Conservation (phyloP, 2,329 filamentous ascomycete species). For the Clonostachys rosea region DNA sequence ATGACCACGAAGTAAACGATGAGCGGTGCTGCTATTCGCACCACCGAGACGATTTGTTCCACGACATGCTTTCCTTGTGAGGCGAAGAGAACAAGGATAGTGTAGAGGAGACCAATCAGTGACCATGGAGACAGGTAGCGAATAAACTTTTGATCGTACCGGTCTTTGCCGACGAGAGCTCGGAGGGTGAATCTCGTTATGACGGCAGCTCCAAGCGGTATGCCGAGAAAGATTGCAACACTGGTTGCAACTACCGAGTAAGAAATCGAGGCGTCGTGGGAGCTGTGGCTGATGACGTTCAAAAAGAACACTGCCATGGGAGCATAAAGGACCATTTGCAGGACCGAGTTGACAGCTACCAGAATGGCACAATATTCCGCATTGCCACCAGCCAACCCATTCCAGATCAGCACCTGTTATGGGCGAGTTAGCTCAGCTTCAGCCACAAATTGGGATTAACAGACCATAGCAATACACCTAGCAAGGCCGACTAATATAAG, state of each 20-base stretch:
- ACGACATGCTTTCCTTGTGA: conserved; percentile 75
- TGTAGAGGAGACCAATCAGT: conserved; percentile 79
- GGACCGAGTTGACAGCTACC: conserved; percentile 68
- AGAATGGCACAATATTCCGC: conserved; percentile 78
- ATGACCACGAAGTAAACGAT: conserved; percentile 76
- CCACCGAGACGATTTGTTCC: conserved; percentile 76
- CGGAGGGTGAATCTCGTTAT: conserved; percentile 66
- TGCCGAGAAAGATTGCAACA: conserved; percentile 80
- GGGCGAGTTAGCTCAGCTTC: background rate
- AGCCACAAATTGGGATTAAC: conserved; percentile 23
- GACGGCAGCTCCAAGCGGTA: conserved; percentile 75
- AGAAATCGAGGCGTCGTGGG: conserved; percentile 26
- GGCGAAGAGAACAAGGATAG: conserved; percentile 80
- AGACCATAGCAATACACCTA: conserved; percentile 83
- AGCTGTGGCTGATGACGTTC: conserved; percentile 54
- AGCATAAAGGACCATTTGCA: conserved; percentile 71
- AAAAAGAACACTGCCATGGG: conserved; percentile 67
- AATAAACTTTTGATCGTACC: conserved; percentile 67
- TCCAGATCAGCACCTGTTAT: conserved; percentile 62
- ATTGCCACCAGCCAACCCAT: conserved; percentile 63
- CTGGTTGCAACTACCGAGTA: conserved; percentile 72
- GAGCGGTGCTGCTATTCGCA: conserved; percentile 76
- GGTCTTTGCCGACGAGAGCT: conserved; percentile 43
- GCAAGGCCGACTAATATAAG: conserved; percentile 80
- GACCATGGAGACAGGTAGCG: conserved; percentile 67